A percentile compares a stretch with the other conserved stretches of the same genome.
Conservation (phyloP, 2,329 filamentous ascomycete species). For the Colletotrichum sp. region DNA sequence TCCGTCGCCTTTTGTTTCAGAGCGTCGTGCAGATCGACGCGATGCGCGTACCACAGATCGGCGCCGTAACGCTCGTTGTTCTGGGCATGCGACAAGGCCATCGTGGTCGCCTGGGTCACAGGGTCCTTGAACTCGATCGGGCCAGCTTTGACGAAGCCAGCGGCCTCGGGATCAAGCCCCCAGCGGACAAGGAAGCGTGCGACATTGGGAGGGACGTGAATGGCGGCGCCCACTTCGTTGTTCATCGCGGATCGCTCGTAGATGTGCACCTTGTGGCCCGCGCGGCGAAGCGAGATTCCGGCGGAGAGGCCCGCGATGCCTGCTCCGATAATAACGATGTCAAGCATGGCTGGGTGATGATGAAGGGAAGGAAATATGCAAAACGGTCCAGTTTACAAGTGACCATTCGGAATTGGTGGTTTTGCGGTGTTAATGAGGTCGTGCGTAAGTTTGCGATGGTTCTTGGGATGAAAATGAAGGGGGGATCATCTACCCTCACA, state of each 20-base stretch:
- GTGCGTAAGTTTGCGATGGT: background rate
- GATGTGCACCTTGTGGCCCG: slow-evolving; percentile 44
- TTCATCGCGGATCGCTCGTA: slow-evolving; percentile 42
- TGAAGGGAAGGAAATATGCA: background rate
- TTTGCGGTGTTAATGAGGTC: background rate
- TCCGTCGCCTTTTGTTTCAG: slow-evolving; percentile 38
- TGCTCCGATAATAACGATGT: slow-evolving; percentile 47
- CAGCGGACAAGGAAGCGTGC: slow-evolving; percentile 37
- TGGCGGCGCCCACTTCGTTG: slow-evolving; percentile 42
- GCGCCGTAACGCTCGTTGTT: slow-evolving; percentile 28
- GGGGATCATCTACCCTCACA: background rate
- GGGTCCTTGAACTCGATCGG: slow-evolving; percentile 20
- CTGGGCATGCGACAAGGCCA: slow-evolving; percentile 23
- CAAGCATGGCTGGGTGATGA: slow-evolving; percentile 31
- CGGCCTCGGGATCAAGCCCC: slow-evolving; percentile 36
- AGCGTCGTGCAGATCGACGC: slow-evolving; percentile 44
- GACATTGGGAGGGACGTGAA: slow-evolving; percentile 43
- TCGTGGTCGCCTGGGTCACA: slow-evolving; percentile 27
- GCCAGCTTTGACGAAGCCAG: slow-evolving; percentile 30
- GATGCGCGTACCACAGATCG: slow-evolving; percentile 38
- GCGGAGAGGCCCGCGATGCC: slow-evolving; percentile 46
- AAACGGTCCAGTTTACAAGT: background rate
- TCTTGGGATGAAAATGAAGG: background rate
- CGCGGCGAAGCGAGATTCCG: slow-evolving; percentile 38
- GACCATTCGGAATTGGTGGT: background rate